These are phyloP conservation scores for Penicillium odoratum DNA, from an alignment of 495 filamentous ascomycete species.

Conservation along the genomic window DNA sequence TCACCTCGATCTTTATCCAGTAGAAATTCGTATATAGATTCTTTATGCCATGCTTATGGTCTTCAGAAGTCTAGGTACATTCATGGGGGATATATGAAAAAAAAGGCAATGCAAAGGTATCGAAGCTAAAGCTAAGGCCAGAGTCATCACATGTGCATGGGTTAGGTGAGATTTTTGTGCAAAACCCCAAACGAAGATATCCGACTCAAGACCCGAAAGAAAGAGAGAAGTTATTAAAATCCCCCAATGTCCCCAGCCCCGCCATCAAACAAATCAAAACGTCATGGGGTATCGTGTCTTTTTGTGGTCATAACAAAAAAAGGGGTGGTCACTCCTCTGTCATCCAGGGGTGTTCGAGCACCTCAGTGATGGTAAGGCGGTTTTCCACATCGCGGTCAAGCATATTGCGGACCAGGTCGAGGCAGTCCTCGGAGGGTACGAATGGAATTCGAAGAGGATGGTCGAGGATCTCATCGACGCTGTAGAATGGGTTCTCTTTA, in stretches of 20 bases:
- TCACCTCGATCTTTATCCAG: not conserved
- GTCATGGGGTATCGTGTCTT: constrained; percentile 34
- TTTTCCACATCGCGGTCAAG: constrained; percentile 84
- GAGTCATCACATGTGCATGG: constrained; percentile 8
- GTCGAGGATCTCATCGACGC: constrained; percentile 98
- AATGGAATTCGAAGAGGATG: constrained; percentile 91
- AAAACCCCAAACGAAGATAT: constrained; percentile 3
- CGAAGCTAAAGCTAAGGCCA: not conserved
- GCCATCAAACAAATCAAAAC: constrained; percentile 30
- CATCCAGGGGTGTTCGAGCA: constrained; percentile 84
- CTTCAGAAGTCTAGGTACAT: constrained; percentile 1
- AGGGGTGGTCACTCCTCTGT: constrained; percentile 19
- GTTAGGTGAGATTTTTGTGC: constrained; percentile 4
- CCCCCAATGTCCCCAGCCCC: not conserved
- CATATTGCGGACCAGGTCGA: constrained; percentile 87
- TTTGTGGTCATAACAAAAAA: constrained; percentile 21
- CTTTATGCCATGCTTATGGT: constrained; percentile 1
- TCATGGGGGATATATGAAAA: not conserved
- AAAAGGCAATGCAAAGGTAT: not conserved
- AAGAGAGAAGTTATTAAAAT: not conserved
- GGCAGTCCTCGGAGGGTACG: constrained; percentile 79
- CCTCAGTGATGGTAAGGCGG: constrained; percentile 77
- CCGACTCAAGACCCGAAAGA: not conserved
- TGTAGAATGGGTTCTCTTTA: constrained; percentile 99
- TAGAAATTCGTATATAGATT: not conserved